Conservation (phyloP, 331 rosid species). For the Telfairia occidentalis region DNA sequence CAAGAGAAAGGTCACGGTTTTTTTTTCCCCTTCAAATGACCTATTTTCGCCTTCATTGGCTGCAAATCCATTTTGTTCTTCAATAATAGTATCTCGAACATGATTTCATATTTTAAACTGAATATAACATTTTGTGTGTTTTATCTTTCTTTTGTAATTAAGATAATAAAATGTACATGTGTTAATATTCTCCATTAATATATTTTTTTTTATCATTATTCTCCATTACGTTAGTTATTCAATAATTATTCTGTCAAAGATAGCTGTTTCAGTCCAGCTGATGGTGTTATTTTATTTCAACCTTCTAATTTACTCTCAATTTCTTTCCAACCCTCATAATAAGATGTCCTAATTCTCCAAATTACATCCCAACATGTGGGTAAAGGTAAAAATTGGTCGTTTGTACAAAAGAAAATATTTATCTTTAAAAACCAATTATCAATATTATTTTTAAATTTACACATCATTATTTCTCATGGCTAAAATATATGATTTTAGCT, state of each 20-base stretch:
- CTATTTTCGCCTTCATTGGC: neutral
- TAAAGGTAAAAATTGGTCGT: neutral
- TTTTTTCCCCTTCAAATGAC: neutral
- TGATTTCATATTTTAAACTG: neutral
- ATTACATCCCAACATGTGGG: neutral
- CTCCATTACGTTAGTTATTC: neutral
- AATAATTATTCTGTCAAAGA: neutral
- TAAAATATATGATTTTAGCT: neutral
- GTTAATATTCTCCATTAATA: neutral
- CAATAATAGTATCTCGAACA: neutral
- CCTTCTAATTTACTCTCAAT: neutral
- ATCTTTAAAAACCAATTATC: neutral
- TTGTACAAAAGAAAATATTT: neutral
- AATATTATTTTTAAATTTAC: neutral
- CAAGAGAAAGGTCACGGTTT: neutral
- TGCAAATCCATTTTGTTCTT: neutral
- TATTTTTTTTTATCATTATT: too few relatives aligned
- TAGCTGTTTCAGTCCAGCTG: neutral
- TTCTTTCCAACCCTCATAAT: neutral
- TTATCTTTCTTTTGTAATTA: neutral
- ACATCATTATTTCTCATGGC: neutral
- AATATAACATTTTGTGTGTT: neutral
- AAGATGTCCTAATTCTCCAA: neutral
- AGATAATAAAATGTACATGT: neutral
- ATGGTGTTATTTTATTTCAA: neutral